Evolutionary conservation across 306 rosid genomes (phyloP), one percentile per base, ranked within the genome.

Genomic region (Castanea sativa): DNA sequence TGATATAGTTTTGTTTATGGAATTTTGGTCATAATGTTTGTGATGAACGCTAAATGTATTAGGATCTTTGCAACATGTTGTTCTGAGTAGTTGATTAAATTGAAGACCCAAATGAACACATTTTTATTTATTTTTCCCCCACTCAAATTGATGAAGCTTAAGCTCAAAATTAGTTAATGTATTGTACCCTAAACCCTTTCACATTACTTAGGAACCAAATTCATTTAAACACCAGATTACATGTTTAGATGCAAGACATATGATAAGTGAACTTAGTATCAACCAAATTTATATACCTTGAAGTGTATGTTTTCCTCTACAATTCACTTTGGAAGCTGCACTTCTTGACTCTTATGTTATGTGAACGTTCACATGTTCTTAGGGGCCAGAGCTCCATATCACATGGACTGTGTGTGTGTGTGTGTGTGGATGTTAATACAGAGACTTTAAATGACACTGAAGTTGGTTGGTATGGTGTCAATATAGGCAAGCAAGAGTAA

Each of bases 351-450:
- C 5, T 30, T 45, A 14, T 27, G 43, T 30, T 45, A 14, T 38
- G 43, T 83, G 23, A 25, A 70, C 27, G 68, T 41, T 58, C 68
- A 57, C 32, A n/a, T 70, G 67, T 21, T 74, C 38, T 29, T 60
- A 6, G 59, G 69, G 29, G 41, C 21, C 41, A 29, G 20, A 63
- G n/a, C 43, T 63, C 5, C 30, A 63, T 63, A 19, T 35, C 5
- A 19, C n/a, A 4, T 63, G 45, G 45, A 6, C 20, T 38, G 1
- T 30, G 20, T 6, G 30, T 8, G 21, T 8, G 13, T 3, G 25
- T 10, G 21, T 21, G 1, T 27, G 23, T 59, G 52, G 25, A 19
- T 7, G 35, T 35, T 8, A 33, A 35, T 67, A 67, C 4, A 19
- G 23, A 8, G 25, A 33, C 15, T 23, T 33, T 67, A 7, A 33